Percentiles rank a stretch among this genome's conserved stretches.
These are phyloP conservation scores for Aquilaria agallochum DNA, from an alignment of 441 rosid species.

Conservation along the genomic window DNA sequence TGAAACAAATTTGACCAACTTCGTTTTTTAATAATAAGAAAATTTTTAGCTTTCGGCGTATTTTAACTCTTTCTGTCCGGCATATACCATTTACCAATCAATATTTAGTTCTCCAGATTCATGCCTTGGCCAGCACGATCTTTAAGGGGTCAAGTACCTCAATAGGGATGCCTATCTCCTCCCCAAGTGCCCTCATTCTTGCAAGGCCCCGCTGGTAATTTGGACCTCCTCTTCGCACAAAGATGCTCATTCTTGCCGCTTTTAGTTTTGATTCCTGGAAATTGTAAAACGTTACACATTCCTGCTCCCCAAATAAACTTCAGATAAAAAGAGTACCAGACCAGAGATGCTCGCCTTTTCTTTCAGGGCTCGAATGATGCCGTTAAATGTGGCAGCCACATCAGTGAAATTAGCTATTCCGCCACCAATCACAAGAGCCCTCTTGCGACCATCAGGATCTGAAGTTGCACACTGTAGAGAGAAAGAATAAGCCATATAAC, in stretches of 20 bases:
- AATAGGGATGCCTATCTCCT: conserved; percentile 45
- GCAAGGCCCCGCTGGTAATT: conserved; percentile 72
- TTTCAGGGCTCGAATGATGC: conserved; percentile 64
- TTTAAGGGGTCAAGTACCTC: conserved; percentile 21
- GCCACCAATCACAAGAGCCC: conserved; percentile 70
- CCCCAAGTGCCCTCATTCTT: conserved; percentile 39
- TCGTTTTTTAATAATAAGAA: background rate
- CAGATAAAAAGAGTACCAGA: background rate
- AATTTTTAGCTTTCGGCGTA: background rate
- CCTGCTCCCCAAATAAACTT: background rate
- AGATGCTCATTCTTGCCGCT: conserved; percentile 59
- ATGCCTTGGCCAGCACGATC: background rate
- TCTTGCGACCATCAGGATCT: conserved; percentile 54
- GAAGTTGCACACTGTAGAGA: conserved; percentile 57
- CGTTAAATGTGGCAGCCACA: conserved; percentile 69
- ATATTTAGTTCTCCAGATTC: background rate
- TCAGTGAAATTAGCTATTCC: conserved; percentile 75
- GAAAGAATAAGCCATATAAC: background rate
- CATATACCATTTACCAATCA: background rate
- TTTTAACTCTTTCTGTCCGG: no score
- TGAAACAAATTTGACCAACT: background rate
- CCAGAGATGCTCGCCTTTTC: conserved; percentile 41
- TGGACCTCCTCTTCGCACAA: conserved; percentile 56
- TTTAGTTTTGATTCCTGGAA: conserved; percentile 63
- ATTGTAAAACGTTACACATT: background rate